These are phyloP conservation scores for Suillus brevipes DNA, from an alignment of 768 basidiomycete species.

Conservation along the genomic window DNA sequence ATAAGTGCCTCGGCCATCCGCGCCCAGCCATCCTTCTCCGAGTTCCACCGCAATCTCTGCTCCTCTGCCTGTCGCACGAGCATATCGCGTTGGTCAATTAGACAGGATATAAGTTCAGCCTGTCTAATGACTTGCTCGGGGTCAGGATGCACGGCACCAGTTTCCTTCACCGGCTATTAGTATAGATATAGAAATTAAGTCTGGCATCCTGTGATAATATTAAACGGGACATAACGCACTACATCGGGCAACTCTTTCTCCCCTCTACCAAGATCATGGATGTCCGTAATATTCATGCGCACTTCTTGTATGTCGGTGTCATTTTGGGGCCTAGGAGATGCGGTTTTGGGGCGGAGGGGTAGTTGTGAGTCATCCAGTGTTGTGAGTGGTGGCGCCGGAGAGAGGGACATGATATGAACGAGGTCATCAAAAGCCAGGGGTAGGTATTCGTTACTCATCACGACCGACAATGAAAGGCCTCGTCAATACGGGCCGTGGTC, in stretches of 20 bases:
- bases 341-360: constrained; percentile 20
- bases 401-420: constrained; percentile 53
- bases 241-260: constrained; percentile 59
- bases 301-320: constrained; percentile 50
- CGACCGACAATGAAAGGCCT: constrained; percentile 7
- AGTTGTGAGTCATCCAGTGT: constrained; percentile 22
- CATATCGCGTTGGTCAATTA: constrained; percentile 60
- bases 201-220: constrained; percentile 14
- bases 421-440: constrained; percentile 56
- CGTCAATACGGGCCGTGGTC: constrained; percentile 8
- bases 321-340: constrained; percentile 41
- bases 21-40: constrained; percentile 65
- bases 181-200: neutral
- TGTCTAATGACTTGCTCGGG: constrained; percentile 54
- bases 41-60: constrained; percentile 59
- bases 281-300: constrained; percentile 45
- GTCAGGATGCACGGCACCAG: constrained; percentile 40
- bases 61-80: constrained; percentile 53
- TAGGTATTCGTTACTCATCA: constrained; percentile 37
- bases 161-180: constrained; percentile 49
- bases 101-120: constrained; percentile 57
- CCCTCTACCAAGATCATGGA: constrained; percentile 37
- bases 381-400: constrained; percentile 37
- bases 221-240: constrained; percentile 40
- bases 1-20: constrained; percentile 69